Evolutionary conservation across 1,284 basidiomycete species (phyloP), one percentile per base, ranked within the genome.

Genomic region (Pseudozyma sp.): DNA sequence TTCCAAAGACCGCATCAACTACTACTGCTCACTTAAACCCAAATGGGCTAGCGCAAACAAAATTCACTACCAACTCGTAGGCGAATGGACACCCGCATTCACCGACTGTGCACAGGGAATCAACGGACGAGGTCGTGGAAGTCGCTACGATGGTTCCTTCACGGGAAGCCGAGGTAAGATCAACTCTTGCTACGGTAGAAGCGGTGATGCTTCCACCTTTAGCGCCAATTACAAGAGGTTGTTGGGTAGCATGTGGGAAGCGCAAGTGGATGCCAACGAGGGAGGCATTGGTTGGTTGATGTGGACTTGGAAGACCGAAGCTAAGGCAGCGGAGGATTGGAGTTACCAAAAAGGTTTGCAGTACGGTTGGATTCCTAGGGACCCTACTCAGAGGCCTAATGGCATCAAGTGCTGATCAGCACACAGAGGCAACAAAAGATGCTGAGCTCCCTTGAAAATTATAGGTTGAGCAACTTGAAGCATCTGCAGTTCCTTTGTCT

Each of bases 41-140:
- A 70, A 76, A 47, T 71, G 79, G 51, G 70, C 59, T 6, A 65
- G 57, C 1, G 72, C 79, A 3, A 77, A 81, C 59, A 50, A 53
- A 19, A 64, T 81, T 18, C 76, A 82, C 14, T 81, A 72, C 52
- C 72, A 77, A 42, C 36, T 85, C 13, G 62, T 85, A 18, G 85
- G 83, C 38, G 85, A 86, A 61, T 86, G 84, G 85, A 59, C 81
- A 77, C 38, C 79, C 10, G 93, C 93, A 0, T 86, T 89, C 58
- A 95, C 90, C 10, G 95, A 97, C 84, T 97, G 94, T 79, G 93
- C 94, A 14, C 90, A 87, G 77, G 93, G 90, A 88, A 87, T 93
- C 9, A 92, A 92, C 81, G 84, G 79, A 18, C 70, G 81, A 40
- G 88, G 90, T 19, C 69, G 87, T 19, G 91, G 92, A n/a, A 87